These are phyloP conservation scores for Avena sativa DNA, from an alignment of 176 grass and related monocot species.

Conservation along the genomic window DNA sequence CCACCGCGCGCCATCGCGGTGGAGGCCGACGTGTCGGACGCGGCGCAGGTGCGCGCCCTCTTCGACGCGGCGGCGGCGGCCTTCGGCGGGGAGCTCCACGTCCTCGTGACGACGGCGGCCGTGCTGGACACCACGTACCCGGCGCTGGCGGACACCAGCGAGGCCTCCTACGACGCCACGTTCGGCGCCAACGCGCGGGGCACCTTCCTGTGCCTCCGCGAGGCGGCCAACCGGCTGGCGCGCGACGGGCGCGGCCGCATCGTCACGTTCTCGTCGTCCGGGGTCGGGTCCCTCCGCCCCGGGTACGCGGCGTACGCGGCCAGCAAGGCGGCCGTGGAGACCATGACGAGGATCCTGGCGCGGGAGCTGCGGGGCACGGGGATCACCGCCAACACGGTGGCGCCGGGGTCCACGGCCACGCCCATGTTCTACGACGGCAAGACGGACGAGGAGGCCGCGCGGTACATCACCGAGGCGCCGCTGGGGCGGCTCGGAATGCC, in stretches of 20 bases:
- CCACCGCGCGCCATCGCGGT: conserved; percentile 40
- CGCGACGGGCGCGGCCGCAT: conserved; percentile 59
- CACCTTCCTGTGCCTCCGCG: conserved; percentile 74
- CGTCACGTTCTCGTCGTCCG: conserved; percentile 65
- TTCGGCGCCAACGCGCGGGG: conserved; percentile 61
- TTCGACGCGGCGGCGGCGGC: conserved; percentile 57
- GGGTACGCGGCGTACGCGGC: conserved; percentile 59
- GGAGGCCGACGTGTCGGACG: conserved; percentile 48
- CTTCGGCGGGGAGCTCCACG: conserved; percentile 65
- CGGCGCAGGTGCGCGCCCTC: conserved; percentile 50
- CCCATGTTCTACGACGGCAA: conserved; percentile 70
- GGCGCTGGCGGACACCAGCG: conserved; percentile 47
- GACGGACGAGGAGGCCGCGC: conserved; percentile 43
- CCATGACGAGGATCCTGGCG: conserved; percentile 60
- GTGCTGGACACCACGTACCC: conserved; percentile 59
- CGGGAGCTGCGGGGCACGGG: conserved; percentile 56
- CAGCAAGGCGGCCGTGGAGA: conserved; percentile 59
- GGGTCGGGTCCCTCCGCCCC: conserved; percentile 44
- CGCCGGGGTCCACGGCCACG: conserved; percentile 64
- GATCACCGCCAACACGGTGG: conserved; percentile 60
- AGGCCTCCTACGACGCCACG: conserved; percentile 48
- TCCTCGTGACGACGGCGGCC: conserved; percentile 62
- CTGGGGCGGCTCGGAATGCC: conserved; percentile 50
- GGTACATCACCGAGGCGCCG: conserved; percentile 56
- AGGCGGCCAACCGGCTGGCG: conserved; percentile 51